phyloP scores from a whole-genome alignment of 306 rosid genomes.

The Betula pendula region DNA sequence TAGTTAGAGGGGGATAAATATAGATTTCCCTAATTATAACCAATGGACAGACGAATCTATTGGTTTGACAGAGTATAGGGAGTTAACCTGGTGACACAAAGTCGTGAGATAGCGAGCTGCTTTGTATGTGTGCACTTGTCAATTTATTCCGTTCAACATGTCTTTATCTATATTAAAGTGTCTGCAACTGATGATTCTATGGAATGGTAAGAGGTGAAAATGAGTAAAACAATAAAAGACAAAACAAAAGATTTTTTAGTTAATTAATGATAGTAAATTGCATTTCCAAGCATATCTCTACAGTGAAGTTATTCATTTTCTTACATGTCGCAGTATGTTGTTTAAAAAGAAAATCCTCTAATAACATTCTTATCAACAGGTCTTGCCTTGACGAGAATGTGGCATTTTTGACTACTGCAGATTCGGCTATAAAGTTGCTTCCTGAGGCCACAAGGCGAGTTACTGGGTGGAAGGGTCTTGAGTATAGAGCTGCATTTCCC shows the following conservation, averaged over 20 bases:
- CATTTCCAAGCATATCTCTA: not conserved
- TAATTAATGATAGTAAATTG: not conserved
- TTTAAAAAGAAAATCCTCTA: slow-evolving; percentile 1
- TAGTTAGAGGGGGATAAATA: too few species aligned
- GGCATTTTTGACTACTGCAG: slow-evolving; percentile 87
- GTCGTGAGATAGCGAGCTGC: too few species aligned
- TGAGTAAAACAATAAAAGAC: not conserved
- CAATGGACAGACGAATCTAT: too few species aligned
- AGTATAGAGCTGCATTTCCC: slow-evolving; percentile 87
- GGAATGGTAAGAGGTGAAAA: not conserved
- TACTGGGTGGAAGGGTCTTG: slow-evolving; percentile 79
- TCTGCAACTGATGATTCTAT: not conserved
- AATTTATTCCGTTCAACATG: not conserved
- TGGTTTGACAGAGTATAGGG: too few species aligned
- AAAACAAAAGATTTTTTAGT: not conserved
- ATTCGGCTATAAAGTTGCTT: slow-evolving; percentile 73
- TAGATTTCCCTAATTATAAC: too few species aligned
- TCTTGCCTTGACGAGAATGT: slow-evolving; percentile 78
- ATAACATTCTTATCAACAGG: slow-evolving; percentile 48
- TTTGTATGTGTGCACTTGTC: not conserved
- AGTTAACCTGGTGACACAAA: too few species aligned
- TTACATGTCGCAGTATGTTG: not conserved
- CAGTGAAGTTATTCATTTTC: not conserved
- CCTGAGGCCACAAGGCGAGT: slow-evolving; percentile 64
- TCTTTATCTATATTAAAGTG: not conserved